Evolutionary conservation across 257 asterid species (phyloP).

Genomic region (Solanum chiquidenum): DNA sequence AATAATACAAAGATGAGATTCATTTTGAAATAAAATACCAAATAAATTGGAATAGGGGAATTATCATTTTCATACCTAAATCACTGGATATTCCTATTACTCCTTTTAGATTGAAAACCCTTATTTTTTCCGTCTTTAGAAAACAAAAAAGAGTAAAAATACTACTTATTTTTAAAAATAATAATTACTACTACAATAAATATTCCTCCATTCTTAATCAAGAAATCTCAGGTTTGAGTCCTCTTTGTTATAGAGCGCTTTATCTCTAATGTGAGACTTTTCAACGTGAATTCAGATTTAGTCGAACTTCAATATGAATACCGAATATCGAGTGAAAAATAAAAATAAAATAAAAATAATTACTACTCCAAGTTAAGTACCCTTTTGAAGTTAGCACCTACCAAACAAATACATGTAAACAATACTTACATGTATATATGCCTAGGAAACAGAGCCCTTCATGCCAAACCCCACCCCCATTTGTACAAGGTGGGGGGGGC

Average conservation of each 20-base stretch:
- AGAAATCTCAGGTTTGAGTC: neutral
- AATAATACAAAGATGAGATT: no score
- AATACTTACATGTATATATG: neutral
- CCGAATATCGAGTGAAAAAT: no score
- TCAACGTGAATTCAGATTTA: fast-evolving
- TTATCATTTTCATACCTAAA: neutral
- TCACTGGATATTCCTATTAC: neutral
- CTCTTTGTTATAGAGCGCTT: fast-evolving
- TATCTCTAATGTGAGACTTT: fast-evolving
- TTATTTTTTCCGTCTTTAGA: neutral
- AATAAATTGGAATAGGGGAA: neutral
- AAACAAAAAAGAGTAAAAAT: neutral
- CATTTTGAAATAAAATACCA: no score
- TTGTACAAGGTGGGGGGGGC: neutral
- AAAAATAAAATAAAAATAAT: no score
- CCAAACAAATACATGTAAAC: neutral
- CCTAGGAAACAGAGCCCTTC: neutral
- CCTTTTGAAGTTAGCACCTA: neutral
- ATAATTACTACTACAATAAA: no score
- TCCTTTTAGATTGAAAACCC: neutral
- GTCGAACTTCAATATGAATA: no score
- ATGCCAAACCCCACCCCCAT: neutral
- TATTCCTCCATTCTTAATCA: no score
- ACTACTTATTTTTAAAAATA: fast-evolving
- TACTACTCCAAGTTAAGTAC: neutral